Base-by-base conservation (phyloP, 805 yeast genomes). In the Pichia exigua region DNA sequence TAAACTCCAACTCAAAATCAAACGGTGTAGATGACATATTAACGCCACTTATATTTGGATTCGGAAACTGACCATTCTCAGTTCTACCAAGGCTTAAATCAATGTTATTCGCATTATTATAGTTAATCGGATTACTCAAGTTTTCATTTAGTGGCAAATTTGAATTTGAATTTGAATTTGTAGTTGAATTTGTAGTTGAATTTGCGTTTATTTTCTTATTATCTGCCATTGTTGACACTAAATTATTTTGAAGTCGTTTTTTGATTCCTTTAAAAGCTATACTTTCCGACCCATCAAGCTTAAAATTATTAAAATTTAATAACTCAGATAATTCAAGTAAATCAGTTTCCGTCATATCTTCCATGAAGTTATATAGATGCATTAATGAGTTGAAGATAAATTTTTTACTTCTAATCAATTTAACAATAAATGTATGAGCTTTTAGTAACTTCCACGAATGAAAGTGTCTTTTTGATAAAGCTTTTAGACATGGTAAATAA, bases 381-480 rank as follows among this genome's bases (percentile, higher is more conserved):
- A 20, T 12, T 28, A 42, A 26, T 21, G 45, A 30, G 15, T 48
- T 45, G 17, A 48, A 51, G 11, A 24, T 21, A 30, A 57, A 20
- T 12, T 39, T 20, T 22, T 46, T 44, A 20, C 58, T 59, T 30
- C 59, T 63, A 12, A 78, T 51, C 5, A 75, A 48, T 24, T 65
- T 67, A 13, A 74, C 56, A 21, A 81, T 58, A 44, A 69, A 73
- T 7, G 63, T 63, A 48, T 77, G 78, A 0, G 86, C 83, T 58
- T 82, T 83, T 39, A 79, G 72, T 61, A 84, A 74, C 65, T 85
- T 76, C 81, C 83, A 81, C 2, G 89, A 85, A 61, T 82, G 82
- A 52, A 79, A 81, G 61, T 82, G 84, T 55, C 80, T 73, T 26
- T 68, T 71, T 21, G 87, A 78, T 38, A 85, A 65, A 41, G 72